Percentiles rank a stretch among this genome's conserved stretches.
Conservation (phyloP, 345 rosid species). For the Citrus medica region DNA sequence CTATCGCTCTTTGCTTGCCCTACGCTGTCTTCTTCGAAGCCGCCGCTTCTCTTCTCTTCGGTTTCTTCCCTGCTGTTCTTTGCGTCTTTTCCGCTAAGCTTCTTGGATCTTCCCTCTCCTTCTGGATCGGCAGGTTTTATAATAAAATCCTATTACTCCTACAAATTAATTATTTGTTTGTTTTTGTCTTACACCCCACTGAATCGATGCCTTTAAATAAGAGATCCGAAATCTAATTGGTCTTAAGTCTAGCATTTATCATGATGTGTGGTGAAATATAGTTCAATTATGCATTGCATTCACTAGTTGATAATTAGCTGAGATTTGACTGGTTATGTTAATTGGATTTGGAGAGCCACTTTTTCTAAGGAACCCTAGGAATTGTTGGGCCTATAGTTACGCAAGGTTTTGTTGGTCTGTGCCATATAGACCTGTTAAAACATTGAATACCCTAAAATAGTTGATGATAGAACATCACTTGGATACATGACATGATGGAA, state of each 20-base stretch:
- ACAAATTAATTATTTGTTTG: neutral
- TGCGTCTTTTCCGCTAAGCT: slow-evolving; percentile 78
- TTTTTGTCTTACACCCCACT: neutral
- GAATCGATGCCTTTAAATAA: too few relatives aligned
- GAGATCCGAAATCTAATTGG: too few relatives aligned
- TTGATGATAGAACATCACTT: neutral
- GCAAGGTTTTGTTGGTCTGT: neutral
- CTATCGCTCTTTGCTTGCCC: slow-evolving; percentile 78
- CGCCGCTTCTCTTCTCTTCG: slow-evolving; percentile 78
- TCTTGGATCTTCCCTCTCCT: slow-evolving; percentile 88
- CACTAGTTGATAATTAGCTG: neutral
- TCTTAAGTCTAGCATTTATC: too few relatives aligned
- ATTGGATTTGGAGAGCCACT: neutral
- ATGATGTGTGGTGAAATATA: too few relatives aligned
- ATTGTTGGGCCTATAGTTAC: neutral
- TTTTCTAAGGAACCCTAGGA: neutral
- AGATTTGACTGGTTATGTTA: neutral
- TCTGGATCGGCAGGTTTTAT: slow-evolving; percentile 81
- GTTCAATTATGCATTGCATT: neutral
- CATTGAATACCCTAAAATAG: neutral
- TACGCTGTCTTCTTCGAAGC: slow-evolving; percentile 91
- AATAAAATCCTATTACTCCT: too few relatives aligned
- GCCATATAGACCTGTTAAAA: neutral
- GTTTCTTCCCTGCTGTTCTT: slow-evolving; percentile 74
- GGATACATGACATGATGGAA: neutral